Evolutionary conservation across 2,329 filamentous ascomycete species (phyloP), one percentile per base, ranked within the genome.

Genomic region (Colletotrichum scovillei): DNA sequence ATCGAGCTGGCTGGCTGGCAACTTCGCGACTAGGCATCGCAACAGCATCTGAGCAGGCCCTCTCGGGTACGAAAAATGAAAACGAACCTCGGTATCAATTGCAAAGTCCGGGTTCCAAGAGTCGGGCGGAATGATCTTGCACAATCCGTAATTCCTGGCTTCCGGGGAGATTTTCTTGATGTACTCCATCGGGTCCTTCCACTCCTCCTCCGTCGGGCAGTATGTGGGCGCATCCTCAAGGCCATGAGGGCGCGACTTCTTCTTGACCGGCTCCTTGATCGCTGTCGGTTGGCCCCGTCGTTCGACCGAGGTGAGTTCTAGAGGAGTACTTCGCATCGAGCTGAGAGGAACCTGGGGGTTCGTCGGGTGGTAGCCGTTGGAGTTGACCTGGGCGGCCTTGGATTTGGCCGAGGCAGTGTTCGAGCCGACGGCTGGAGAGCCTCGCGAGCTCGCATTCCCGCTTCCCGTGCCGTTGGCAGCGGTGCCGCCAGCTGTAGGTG

Each of bases 61-160:
- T 32, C 19, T 12, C 30, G 11, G 19, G 4, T 4, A n/a, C 35
- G 8, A 32, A 8, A 42, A 5, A 4, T 12, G 12, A 6, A 16
- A 28, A 76, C 82, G 58, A 77, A 98, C 96, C 91, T 98, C 95
- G 26, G 96, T 98, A 81, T 99, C 95, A 79, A 99, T 97, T 56
- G 95, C 95, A 82, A 99, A 98, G 19, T 95, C 89, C 8, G 97
- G 97, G 79, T 97, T 96, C 97, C 97, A 99, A 42, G 89, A 92
- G 75, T 97, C 94, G 0, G 97, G 97, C 5, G 97, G 97, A 69
- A 99, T 94, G 75, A 99, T 94, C 84, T 98, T 98, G 88, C 95
- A 95, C 67, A 99, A 94, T 63, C 97, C 97, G 83, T 94, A 98
- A 78, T 95, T 91, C 76, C 89, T 90, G 28, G 94, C 97, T 81